Evolutionary conservation across 2,329 filamentous ascomycete genomes (phyloP), one percentile per base, ranked within the genome.

Genomic region (Paecilomyces niveus): DNA sequence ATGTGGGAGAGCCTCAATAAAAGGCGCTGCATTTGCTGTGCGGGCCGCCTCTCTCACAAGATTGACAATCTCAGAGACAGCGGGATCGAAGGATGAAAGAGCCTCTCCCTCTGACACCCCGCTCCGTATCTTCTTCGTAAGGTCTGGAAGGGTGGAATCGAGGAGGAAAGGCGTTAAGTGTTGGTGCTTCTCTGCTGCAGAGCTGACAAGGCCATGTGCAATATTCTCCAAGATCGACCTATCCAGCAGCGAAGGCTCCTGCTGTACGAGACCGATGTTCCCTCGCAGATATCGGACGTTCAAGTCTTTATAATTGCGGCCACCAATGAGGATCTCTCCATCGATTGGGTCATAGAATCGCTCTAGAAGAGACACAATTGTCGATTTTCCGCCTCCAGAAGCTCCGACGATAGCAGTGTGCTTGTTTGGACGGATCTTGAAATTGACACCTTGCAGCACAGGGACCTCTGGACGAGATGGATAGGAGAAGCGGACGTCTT

Each of bases 211-310:
- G 1, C 81, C 81, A 39, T 78, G 74, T 1, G 80, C 80, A 55
- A 83, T 81, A 56, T 83, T 83, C 56, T 83, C 80, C 9, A 83
- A 62, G 7, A 83, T 78, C 0, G 80, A 81, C 3, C 80, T 73
- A 57, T 82, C 76, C 2, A 83, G 69, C 10, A 83, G 70, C 8
- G 76, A 76, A 1, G 81, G 79, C 54, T 83, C 80, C 63, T 83
- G 81, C 52, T 80, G 79, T 2, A 83, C 81, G 5, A 74, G 67
- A 29, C 72, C 68, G 33, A 73, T 72, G 24, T 68, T 67, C 1
- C 73, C 67, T 51, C 74, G 65, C 22, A 76, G 60, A 13, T 68
- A 67, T n/a, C 65, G 62, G 15, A 73, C 68, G 58, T 76, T 75
- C 15, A 77, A 54, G 1, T 68, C 61, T 1, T 62, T 61, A 10